A percentile compares a stretch with the other conserved stretches of the same genome.
These are phyloP conservation scores for Orbilia oligospora DNA, from an alignment of 2,329 filamentous ascomycete species.

Conservation along the genomic window DNA sequence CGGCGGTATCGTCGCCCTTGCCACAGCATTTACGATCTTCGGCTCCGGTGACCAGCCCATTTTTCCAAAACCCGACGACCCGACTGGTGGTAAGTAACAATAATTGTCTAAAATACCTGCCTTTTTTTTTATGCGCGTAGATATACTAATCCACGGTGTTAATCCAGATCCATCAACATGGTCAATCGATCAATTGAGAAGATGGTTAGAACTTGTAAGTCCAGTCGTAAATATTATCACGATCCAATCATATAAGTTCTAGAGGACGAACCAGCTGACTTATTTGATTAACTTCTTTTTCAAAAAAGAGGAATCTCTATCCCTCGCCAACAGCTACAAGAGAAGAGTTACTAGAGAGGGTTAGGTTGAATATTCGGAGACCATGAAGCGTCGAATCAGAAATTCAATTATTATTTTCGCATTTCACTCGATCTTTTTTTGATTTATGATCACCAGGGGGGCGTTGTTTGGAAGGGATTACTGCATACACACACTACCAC, in stretches of 20 bases:
- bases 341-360: slow-evolving; percentile 44
- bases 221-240: too few relatives aligned
- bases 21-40: slow-evolving; percentile 51
- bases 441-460: too few relatives aligned
- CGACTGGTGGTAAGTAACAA: slow-evolving; percentile 41
- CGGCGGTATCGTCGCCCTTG: slow-evolving; percentile 52
- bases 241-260: too few relatives aligned
- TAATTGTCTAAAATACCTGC: too few relatives aligned
- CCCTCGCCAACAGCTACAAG: slow-evolving; percentile 50
- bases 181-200: slow-evolving; percentile 53
- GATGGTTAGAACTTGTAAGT: slow-evolving; percentile 53
- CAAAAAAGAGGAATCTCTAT: slow-evolving; percentile 48
- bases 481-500: too few relatives aligned
- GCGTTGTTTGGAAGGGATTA: too few relatives aligned
- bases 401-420: too few relatives aligned
- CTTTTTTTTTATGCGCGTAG: too few relatives aligned
- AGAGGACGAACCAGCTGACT: too few relatives aligned
- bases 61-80: slow-evolving; percentile 48
- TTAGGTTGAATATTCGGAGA: slow-evolving; percentile 48
- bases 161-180: slow-evolving; percentile 45
- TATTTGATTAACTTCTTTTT: neutral
- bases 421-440: too few relatives aligned
- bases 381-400: slow-evolving; percentile 1
- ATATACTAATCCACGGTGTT: too few relatives aligned
- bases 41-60: slow-evolving; percentile 48